Evolutionary conservation across 345 rosid species (phyloP), one percentile per base, ranked within the genome.

Genomic region (Schrenkiella parvula): DNA sequence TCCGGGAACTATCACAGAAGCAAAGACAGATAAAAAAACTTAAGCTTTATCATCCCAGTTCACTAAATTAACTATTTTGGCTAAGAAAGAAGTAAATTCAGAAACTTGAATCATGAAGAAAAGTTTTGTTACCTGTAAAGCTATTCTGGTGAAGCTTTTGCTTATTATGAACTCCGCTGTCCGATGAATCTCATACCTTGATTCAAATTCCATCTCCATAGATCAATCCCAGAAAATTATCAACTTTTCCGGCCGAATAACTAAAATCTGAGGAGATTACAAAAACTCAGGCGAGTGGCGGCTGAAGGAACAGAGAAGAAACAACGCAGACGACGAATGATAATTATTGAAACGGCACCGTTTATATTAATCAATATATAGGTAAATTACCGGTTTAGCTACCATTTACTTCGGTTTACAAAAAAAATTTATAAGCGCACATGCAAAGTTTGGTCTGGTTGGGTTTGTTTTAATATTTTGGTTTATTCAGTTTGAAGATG

Each of bases 1-100:
- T 93, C 98, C 2, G 98, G 97, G 57, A 93, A 91, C 98, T 93
- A 76, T 31, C 34, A 62, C 4, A 39, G 14, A 37, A 32, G 32
- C 26, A 39, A 4, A 37, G 8, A 37, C 25, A 48, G 34, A 34
- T 34, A 13, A n/a, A 39, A 4, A 50, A 62, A 46, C 4, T 53
- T 15, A 53, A 71, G 32, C 48, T 51, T 71, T 44, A 65, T 19
- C 41, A 52, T 62, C 28, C 22, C 6, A 5, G 2, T 6, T 23
- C 38, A 26, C 15, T 59, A 7, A 46, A 53, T 3, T 12, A 35
- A 54, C 23, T 13, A 7, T 5, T 57, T 60, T 11, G 12, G 37
- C 22, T 5, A 42, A 25, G 8, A 17, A 51, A 1, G 17, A 55
- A 19, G 8, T 48, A 1, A 8, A 32, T 8, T 32, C 37, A 8